phyloP scores from a whole-genome alignment of 2,329 filamentous ascomycete genomes.

The Stagonosporopsis chrysanthemi region DNA sequence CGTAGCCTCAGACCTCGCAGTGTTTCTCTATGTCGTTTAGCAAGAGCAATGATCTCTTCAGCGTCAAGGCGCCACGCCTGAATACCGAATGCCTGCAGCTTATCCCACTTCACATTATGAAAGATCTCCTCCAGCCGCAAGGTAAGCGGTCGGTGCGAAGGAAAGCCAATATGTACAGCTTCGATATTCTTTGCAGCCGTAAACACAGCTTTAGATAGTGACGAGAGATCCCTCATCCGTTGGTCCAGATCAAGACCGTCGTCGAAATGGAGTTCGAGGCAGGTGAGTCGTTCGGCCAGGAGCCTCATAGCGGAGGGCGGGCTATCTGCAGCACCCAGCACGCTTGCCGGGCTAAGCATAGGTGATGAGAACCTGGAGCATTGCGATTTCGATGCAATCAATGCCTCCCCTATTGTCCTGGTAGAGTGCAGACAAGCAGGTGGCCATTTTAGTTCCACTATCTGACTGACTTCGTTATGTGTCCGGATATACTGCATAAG shows the following conservation, averaged over 20 bases:
- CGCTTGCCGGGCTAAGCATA: conserved; percentile 68
- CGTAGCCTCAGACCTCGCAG: conserved; percentile 67
- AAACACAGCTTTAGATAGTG: conserved; percentile 66
- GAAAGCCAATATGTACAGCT: conserved; percentile 70
- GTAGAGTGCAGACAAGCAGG: conserved; percentile 69
- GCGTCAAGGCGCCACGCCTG: conserved; percentile 69
- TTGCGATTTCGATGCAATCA: conserved; percentile 63
- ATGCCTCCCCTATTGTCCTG: conserved; percentile 64
- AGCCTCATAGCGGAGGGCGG: conserved; percentile 58
- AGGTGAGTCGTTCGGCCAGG: conserved; percentile 65
- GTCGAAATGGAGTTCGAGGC: conserved; percentile 70
- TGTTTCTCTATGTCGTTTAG: conserved; percentile 62
- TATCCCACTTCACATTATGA: conserved; percentile 67
- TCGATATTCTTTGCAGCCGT: conserved; percentile 66
- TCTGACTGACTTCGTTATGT: conserved; percentile 54
- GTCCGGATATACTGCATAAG: conserved; percentile 61
- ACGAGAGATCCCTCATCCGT: conserved; percentile 65
- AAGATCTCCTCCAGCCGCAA: conserved; percentile 68
- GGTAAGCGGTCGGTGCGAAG: conserved; percentile 63
- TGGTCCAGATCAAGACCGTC: conserved; percentile 64
- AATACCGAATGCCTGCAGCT: conserved; percentile 69
- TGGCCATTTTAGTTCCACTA: conserved; percentile 66
- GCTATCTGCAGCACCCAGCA: conserved; percentile 58
- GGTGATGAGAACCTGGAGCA: conserved; percentile 68
- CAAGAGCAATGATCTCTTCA: conserved; percentile 66